phyloP scores from a whole-genome alignment of 768 basidiomycete genomes.

The Ramaria rubella region DNA sequence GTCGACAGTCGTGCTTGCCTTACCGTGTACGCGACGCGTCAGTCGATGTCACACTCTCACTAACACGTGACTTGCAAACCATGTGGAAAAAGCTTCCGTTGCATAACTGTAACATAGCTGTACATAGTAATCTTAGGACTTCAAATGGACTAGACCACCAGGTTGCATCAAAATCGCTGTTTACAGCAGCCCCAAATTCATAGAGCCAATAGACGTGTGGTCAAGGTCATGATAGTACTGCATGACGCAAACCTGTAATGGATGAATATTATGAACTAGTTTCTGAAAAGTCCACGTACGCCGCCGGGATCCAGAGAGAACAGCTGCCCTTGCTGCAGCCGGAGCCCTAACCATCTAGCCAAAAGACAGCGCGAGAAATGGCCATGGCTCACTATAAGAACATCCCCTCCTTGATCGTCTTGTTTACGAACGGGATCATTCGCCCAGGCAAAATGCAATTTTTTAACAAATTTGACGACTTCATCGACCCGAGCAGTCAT shows the following conservation, averaged over 20 bases:
- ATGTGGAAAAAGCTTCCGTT: no score
- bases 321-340: neutral
- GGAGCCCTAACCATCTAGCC: conserved; percentile 1
- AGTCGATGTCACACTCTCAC: conserved; percentile 1
- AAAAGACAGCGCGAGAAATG: conserved; percentile 8
- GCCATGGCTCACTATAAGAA: conserved; percentile 11
- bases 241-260: conserved; percentile 3
- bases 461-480: conserved; percentile 17
- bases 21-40: conserved; percentile 9
- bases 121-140: no score
- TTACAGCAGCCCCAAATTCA: conserved; percentile 8
- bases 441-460: conserved; percentile 8
- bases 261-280: neutral
- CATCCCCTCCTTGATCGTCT: conserved; percentile 10
- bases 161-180: neutral
- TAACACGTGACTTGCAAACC: conserved; percentile 1
- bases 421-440: conserved; percentile 10
- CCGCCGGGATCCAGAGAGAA: conserved; percentile 9
- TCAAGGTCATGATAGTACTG: conserved; percentile 2
- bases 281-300: neutral
- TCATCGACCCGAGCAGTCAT: conserved; percentile 36
- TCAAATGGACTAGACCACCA: no score
- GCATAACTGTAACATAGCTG: no score
- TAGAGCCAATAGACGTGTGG: neutral
- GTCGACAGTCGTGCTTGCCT: no score